Percentiles rank a stretch among this genome's conserved stretches.
These are phyloP conservation scores for Tylopilus sp. DNA, from an alignment of 768 basidiomycete species.

Conservation along the genomic window DNA sequence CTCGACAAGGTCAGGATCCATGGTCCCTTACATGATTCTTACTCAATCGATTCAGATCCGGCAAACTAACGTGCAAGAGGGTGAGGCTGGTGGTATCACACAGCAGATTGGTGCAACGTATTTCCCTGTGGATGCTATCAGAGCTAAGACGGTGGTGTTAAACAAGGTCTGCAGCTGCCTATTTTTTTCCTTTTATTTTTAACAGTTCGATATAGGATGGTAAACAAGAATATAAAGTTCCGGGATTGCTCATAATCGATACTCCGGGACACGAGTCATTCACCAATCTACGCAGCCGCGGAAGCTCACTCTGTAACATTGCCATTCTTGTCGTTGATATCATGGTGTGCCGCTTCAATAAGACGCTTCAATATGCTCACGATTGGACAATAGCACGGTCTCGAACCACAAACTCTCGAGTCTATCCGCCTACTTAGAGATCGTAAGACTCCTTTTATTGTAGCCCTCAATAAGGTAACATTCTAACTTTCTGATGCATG, in stretches of 20 bases:
- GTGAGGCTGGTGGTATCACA: slow-evolving; percentile 99
- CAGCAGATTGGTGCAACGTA: slow-evolving; percentile 99
- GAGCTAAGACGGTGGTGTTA: slow-evolving; percentile 89
- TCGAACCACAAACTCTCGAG: slow-evolving; percentile 97
- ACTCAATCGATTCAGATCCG: slow-evolving; percentile 64
- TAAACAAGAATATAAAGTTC: slow-evolving; percentile 90
- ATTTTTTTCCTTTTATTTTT: slow-evolving; percentile 3
- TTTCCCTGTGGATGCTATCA: slow-evolving; percentile 95
- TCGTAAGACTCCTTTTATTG: slow-evolving; percentile 97
- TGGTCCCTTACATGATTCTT: neutral
- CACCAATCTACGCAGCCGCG: slow-evolving; percentile 92
- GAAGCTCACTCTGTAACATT: slow-evolving; percentile 97
- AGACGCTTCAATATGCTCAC: slow-evolving; percentile 1
- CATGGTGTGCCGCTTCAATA: slow-evolving; percentile 54
- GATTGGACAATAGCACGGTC: slow-evolving; percentile 67
- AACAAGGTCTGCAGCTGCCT: slow-evolving; percentile 57
- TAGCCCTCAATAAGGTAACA: slow-evolving; percentile 90
- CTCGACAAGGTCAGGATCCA: slow-evolving; percentile 76
- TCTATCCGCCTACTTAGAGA: slow-evolving; percentile 89
- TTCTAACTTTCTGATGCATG: slow-evolving; percentile 1
- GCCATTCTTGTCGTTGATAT: slow-evolving; percentile 99
- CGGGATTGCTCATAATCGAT: slow-evolving; percentile 93
- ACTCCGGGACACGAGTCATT: slow-evolving; percentile 99
- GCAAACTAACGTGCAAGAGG: slow-evolving; percentile 99
- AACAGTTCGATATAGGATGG: slow-evolving; percentile 50